Evolutionary conservation across 2,329 filamentous ascomycete species (phyloP).

Genomic region (Cercospora sojina): DNA sequence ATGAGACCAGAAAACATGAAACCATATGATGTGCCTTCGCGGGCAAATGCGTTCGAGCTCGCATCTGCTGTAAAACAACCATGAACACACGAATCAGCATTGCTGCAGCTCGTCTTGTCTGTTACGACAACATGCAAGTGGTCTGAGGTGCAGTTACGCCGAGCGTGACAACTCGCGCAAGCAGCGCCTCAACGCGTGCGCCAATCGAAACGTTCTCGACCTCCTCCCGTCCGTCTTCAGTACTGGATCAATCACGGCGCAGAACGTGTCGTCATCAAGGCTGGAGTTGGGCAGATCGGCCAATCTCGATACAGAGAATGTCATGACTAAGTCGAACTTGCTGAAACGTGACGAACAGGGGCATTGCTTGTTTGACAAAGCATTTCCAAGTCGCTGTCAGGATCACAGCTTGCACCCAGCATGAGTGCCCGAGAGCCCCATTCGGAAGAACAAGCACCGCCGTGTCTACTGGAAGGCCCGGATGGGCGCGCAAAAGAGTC

Average conservation of each 20-base stretch:
- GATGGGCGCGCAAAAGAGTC: neutral
- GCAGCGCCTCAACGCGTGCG: neutral
- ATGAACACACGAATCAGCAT: neutral
- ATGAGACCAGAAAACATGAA: neutral
- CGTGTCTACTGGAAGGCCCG: neutral
- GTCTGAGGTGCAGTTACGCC: neutral
- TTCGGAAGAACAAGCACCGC: neutral
- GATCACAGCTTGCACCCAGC: neutral
- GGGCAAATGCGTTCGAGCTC: neutral
- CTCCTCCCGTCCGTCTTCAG: neutral
- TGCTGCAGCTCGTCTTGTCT: neutral
- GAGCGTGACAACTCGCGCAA: neutral
- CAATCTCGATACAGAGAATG: slow-evolving; percentile 6
- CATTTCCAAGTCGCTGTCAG: neutral
- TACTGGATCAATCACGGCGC: neutral
- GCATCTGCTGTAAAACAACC: neutral
- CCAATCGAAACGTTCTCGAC: neutral
- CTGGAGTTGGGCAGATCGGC: neutral
- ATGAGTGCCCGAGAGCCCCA: neutral
- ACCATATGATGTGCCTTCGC: neutral
- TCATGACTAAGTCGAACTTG: slow-evolving; percentile 3
- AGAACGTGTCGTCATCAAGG: neutral
- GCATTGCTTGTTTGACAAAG: neutral
- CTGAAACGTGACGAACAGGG: slow-evolving; percentile 8
- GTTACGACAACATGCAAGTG: neutral